Base-by-base conservation (phyloP, 305 asterid species). In the Stenogyne calaminthoides region DNA sequence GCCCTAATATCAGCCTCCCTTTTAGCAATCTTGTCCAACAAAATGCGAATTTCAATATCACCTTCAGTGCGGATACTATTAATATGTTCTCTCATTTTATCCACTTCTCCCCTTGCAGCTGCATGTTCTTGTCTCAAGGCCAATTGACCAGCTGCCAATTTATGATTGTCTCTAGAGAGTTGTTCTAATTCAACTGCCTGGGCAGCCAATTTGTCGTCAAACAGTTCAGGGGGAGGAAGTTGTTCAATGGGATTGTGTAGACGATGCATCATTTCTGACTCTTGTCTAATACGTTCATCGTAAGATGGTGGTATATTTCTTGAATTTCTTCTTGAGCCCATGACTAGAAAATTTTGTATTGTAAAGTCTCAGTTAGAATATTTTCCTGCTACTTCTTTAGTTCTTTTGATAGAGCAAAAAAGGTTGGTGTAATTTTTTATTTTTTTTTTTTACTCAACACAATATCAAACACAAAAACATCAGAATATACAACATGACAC, bases 31-130 rank as follows among this genome's bases (percentile, higher is more conserved):
- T 88, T 95, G 71, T 90, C 98, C 87, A 84, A 64, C 81, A 82
- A 72, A 73, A 88, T 71, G 18, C 90, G 89, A 73, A 90, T 80
- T 83, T 94, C 88, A 78, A 92, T 85, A 75, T 94, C 98, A 55
- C 88, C 87, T 81, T 90, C 97, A 40, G 84, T 80, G 72, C 81
- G 89, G 68, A 79, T 85, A 75, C 89, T 90, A 79, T 85, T 77
- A 19, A 87, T 89, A 73, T 84, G 92, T 44, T 87, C 97, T 74
- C 84, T 78, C 57, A 92, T 79, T 82, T 81, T 88, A 34, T 82
- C 82, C 14, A 79, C 77, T 80, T 92, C 95, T 67, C 72, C 81
- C 61, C 74, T 84, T 73, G 89, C 85, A 74, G 87, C 83, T 68
- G 65, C 73, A 78, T 86, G 82, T 25, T 90, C 93, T 76, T 86